Percentiles rank a stretch among this genome's conserved stretches.
Evolutionary conservation across 2,329 filamentous ascomycete genomes (phyloP).

Genomic region (Stagonosporopsis rhizophila): DNA sequence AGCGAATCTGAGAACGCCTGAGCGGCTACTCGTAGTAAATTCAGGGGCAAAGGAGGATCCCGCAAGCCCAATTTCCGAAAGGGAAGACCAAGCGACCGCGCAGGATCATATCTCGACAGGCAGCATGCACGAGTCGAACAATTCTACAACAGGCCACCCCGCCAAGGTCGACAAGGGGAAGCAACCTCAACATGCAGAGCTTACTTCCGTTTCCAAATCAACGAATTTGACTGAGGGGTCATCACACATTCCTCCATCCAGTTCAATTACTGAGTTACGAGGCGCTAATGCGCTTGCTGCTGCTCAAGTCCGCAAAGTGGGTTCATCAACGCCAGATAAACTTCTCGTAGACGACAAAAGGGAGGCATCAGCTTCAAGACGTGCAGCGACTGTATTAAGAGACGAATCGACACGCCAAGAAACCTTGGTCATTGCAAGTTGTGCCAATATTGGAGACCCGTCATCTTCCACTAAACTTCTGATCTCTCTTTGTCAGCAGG

Average conservation of each 20-base stretch:
- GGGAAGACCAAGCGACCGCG: not conserved
- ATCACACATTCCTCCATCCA: not conserved
- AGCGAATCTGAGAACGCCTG: not conserved
- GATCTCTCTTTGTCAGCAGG: conserved; percentile 1
- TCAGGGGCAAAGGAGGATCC: not conserved
- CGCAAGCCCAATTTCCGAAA: not conserved
- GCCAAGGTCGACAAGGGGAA: not conserved
- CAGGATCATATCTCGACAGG: not conserved
- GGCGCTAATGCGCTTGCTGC: not conserved
- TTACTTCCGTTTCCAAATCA: not conserved
- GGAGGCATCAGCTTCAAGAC: too few relatives aligned
- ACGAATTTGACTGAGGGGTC: too few relatives aligned
- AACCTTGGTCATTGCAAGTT: not conserved
- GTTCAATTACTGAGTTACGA: not conserved
- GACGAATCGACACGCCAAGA: not conserved
- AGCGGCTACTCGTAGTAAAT: not conserved
- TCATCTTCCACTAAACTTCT: conserved; percentile 5
- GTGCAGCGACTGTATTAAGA: not conserved
- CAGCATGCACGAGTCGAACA: not conserved
- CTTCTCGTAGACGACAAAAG: too few relatives aligned
- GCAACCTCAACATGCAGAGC: not conserved
- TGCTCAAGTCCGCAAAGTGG: too few relatives aligned
- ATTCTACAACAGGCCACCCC: not conserved
- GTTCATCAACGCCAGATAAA: not conserved
- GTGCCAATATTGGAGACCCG: not conserved